These are phyloP conservation scores for Ganoderma boninense DNA, from an alignment of 1,284 basidiomycete species.

Conservation along the genomic window DNA sequence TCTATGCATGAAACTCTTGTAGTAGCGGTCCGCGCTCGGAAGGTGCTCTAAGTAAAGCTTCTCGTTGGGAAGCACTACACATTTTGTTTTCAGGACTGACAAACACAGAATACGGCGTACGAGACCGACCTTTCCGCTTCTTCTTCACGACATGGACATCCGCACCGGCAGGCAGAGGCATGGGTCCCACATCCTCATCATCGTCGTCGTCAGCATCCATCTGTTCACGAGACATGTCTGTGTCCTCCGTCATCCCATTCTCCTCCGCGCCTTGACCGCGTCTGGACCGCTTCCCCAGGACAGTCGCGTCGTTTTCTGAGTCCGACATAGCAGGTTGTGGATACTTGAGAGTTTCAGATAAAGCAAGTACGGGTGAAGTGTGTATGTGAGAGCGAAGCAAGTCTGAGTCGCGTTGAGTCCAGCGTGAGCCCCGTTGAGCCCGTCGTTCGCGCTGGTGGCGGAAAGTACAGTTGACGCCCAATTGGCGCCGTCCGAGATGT, in stretches of 20 bases:
- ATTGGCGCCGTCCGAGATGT: too few species aligned
- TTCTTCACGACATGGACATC: conserved; percentile 58
- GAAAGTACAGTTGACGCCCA: neutral
- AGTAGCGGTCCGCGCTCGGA: conserved; percentile 93
- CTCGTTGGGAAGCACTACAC: conserved; percentile 75
- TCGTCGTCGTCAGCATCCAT: conserved; percentile 47
- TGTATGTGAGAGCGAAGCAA: neutral
- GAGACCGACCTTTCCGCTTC: conserved; percentile 71
- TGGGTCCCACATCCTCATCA: conserved; percentile 79
- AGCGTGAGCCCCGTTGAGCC: neutral
- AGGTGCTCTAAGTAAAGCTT: conserved; percentile 91
- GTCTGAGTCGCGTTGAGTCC: neutral
- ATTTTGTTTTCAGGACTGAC: neutral
- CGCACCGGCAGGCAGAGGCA: conserved; percentile 68
- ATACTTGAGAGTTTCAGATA: neutral
- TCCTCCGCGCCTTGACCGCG: conserved; percentile 44
- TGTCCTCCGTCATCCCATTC: conserved; percentile 33
- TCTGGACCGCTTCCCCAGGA: conserved; percentile 73
- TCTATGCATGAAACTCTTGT: conserved; percentile 98
- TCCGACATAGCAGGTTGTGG: conserved; percentile 46
- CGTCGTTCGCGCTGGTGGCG: conserved; percentile 3
- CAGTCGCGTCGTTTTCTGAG: conserved; percentile 47
- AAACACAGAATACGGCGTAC: neutral
- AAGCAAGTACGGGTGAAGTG: neutral
- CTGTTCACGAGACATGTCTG: conserved; percentile 27